Evolutionary conservation across 164 flowering plant genomes (phyloP), one percentile per base, ranked within the genome.

Genomic region (Euptelea pleiosperma): DNA sequence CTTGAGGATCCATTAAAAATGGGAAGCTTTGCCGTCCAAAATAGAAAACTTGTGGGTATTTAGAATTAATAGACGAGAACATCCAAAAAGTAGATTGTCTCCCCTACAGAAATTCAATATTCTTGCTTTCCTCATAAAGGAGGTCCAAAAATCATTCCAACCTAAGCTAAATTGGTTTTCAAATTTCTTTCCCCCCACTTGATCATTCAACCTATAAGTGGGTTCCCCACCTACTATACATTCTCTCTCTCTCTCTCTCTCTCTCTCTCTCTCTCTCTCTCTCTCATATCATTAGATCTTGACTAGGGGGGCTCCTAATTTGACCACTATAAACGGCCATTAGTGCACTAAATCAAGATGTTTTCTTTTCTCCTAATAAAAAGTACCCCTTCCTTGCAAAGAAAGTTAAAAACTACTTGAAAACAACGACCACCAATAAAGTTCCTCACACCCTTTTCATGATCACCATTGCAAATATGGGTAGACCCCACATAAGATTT

Each of bases 321-420:
- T 60, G 55, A 60, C 55, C 55, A 60, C 36, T 4, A 26, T 19
- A 39, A 29, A 49, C 16, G 28, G 46, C 25, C 19, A 6, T 48
- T 34, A 25, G 42, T 47, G 34, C 43, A 29, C 52, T 40, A 9
- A 48, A 47, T 59, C 43, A 47, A 48, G 35, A 48, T 60, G 55
- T 48, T 60, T 11, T 48, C 10, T 49, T 60, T 37, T n/a, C 25
- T 11, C 2, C 10, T 16, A 50, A 18, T 60, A 30, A 44, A 57
- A 19, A 21, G 28, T 11, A 30, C 19, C 16, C 25, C 30, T 25
- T 54, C 33, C 40, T 43, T 57, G 61, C 11, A 12, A 57, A 57
- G 51, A 6, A 31, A 33, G 31, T 10, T 18, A 35, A 42, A 57
- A 31, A 33, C 3, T n/a, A n/a, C n/a, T n/a, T n/a, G n/a, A n/a